A percentile compares a stretch with the other conserved stretches of the same genome.
phyloP scores from a whole-genome alignment of 495 filamentous ascomycete genomes.

The Geoglossum glabrum region DNA sequence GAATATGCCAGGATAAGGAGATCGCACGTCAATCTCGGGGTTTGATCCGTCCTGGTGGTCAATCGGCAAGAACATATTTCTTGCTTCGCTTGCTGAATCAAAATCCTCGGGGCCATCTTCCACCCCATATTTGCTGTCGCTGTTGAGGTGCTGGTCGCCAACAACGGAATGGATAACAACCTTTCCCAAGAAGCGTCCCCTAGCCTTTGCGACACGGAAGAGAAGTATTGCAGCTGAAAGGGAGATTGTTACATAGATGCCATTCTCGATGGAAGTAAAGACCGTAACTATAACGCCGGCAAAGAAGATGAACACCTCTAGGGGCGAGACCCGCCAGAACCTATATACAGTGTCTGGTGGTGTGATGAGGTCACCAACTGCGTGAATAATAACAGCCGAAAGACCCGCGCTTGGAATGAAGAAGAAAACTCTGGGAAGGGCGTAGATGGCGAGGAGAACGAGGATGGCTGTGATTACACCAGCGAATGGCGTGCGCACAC shows the following conservation, averaged over 20 bases:
- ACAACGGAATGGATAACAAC: constrained; percentile 79
- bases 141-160: constrained; percentile 60
- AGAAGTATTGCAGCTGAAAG: constrained; percentile 61
- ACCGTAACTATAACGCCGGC: constrained; percentile 80
- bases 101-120: not conserved
- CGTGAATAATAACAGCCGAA: constrained; percentile 93
- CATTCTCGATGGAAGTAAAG: constrained; percentile 74
- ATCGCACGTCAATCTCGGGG: constrained; percentile 55
- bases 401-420: constrained; percentile 77
- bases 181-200: constrained; percentile 70
- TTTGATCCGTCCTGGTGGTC: constrained; percentile 81
- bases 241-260: constrained; percentile 72
- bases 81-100: constrained; percentile 19
- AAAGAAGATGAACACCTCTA: constrained; percentile 89
- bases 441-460: constrained; percentile 89
- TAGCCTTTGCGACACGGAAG: constrained; percentile 67
- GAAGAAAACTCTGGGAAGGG: constrained; percentile 77
- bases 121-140: constrained; percentile 7
- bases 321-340: constrained; percentile 82
- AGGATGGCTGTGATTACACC: constrained; percentile 78
- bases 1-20: constrained; percentile 84
- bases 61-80: constrained; percentile 81
- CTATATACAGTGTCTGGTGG: constrained; percentile 85
- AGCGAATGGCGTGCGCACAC: constrained; percentile 80
- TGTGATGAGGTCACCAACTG: constrained; percentile 87